Base-by-base conservation (phyloP, 768 basidiomycete genomes). In the Obba rivulosa region DNA sequence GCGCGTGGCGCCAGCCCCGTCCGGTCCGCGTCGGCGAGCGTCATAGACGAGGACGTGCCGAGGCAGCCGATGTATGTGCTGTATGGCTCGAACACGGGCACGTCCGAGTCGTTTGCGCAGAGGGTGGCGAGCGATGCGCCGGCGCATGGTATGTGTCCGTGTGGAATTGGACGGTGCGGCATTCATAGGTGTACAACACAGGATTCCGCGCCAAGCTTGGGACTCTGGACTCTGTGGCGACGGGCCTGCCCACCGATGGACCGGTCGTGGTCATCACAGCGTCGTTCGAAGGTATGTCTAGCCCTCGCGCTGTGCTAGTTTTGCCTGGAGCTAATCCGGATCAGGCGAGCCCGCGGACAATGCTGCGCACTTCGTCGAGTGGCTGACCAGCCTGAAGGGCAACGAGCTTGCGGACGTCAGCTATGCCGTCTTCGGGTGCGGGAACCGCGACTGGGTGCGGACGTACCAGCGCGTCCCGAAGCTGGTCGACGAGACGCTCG, bases 331-430 rank as follows among this genome's bases (percentile, higher is more conserved):
- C n/a, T n/a, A n/a, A n/a, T n/a, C n/a, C n/a, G n/a, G n/a, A n/a
- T n/a, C n/a, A n/a, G 70, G 71, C 34, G 65, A 73, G 58, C 75
- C 76, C 17, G 70, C 76, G 0, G 74, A 76, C 58, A 75, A 78
- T 50, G 76, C 75, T 2, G 65, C 66, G 8, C 66, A 64, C 45
- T 76, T 76, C 55, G 64, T 75, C 16, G 67, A 72, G 44, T 71
- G 70, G 66, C 46, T 78, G 17, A 61, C 60, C 34, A 62, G 53
- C 46, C 52, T 69, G 7, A 50, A 63, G 8, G 61, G 53, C 31
- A 39, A 49, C 25, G 60, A 62, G 46, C 54, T 72, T 41, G 53
- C 51, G 3, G 61, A 64, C 39, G 65, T 72, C 17, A 59, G 61
- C 22, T 78, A 67, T 46, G 71, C 69, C 2, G 72, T 78, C 20